Evolutionary conservation across 2,329 filamentous ascomycete species (phyloP), one percentile per base, ranked within the genome.

Genomic region (Daldinia sp.): DNA sequence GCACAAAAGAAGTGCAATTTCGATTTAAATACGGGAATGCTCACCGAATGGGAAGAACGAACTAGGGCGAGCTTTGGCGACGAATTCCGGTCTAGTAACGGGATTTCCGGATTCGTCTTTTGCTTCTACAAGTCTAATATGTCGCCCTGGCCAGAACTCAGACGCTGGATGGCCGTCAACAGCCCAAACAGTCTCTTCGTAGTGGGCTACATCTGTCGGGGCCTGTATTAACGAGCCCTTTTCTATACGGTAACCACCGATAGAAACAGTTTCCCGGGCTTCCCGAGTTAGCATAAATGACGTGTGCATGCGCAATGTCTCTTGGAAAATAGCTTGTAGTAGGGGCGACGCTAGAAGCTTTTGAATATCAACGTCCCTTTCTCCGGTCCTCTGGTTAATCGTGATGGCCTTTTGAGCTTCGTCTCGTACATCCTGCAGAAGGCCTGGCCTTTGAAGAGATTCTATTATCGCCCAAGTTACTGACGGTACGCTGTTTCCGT

Each of bases 301-400:
- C 0, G 72, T 59, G 47, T 70, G 70, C 23, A 72, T 13, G 1
- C 72, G 68, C 39, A 73, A 10, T 0, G 52, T 21, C 47, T 74
- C 72, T 3, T 49, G 60, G 29, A 68, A 73, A 0, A 72, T 25
- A 0, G 71, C 72, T 25, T 71, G 69, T 2, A 74, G 17, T 2
- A 71, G 48, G 0, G 70, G 71, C 17, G 70, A 54, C 0, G 55
- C n/a, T 1, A 64, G 6, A 3, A 73, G 49, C 17, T 57, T 66
- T 15, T 63, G 43, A 4, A 19, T 41, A 9, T 54, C 41, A 11
- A 29, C 30, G 2, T 23, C 21, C 9, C 17, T 21, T 15, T 41
- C n/a, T 17, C 50, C 30, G 3, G 47, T 29, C 4, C 6, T 30
- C 2, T 15, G 15, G n/a, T 37, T 9, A 21, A 32, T 23, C 2